A percentile compares a stretch with the other conserved stretches of the same genome.
Conservation (phyloP, 1,284 basidiomycete species). For the Inonotus hispidus region DNA sequence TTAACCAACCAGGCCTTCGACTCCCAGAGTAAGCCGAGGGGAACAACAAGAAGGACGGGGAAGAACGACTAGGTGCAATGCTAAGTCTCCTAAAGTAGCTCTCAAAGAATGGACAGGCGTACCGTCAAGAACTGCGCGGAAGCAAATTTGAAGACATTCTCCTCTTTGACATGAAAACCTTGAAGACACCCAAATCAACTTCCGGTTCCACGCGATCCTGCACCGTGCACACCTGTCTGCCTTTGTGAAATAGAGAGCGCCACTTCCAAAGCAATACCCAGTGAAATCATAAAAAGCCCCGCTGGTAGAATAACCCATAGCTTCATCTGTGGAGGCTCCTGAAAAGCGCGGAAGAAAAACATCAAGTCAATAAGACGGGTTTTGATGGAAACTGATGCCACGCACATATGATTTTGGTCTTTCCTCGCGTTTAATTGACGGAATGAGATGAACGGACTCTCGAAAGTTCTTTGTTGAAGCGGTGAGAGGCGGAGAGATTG, state of each 20-base stretch:
- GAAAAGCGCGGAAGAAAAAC: not conserved
- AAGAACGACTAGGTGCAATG: constrained; percentile 45
- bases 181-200: not conserved
- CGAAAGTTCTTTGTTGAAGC: constrained; percentile 27
- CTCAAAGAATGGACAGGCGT: constrained; percentile 22
- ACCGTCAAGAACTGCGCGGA: constrained; percentile 54
- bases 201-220: not conserved
- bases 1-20: constrained; percentile 24
- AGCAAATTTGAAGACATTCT: constrained; percentile 43
- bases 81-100: constrained; percentile 9
- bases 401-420: constrained; percentile 42
- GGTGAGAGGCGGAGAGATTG: constrained; percentile 15
- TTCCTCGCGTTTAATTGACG: constrained; percentile 30
- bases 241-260: constrained; percentile 36
- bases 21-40: constrained; percentile 22
- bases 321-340: constrained; percentile 44
- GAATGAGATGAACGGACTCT: constrained; percentile 42
- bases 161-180: constrained; percentile 49
- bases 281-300: constrained; percentile 36
- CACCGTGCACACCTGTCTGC: constrained; percentile 37
- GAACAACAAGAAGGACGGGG: constrained; percentile 42
- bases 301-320: constrained; percentile 38
- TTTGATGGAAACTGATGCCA: constrained; percentile 11
- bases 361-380: not conserved
- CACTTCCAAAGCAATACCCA: constrained; percentile 48